Base-by-base conservation (phyloP, 805 yeast genomes). In the Starmerella etchellsii region DNA sequence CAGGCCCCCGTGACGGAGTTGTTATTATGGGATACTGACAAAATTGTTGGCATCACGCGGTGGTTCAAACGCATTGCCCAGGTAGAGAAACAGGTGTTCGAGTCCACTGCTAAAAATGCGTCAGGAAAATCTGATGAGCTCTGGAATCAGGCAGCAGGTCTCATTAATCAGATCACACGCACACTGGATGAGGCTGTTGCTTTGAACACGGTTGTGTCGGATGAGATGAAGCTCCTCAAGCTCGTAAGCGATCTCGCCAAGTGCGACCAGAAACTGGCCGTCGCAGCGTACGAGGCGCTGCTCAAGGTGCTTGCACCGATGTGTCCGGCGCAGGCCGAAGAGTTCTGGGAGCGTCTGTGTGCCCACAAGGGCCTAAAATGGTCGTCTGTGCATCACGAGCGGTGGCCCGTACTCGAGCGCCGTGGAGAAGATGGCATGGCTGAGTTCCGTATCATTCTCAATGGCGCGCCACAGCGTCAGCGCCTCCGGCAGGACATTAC, bases 1-100 rank as follows among this genome's bases (percentile, higher is more conserved):
- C 94, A 80, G 54, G 95, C 96, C 0, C 95, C 97, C 3, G 71
- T 88, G 5, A 63, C 70, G 1, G 95, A 85, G 51, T 73, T 76
- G 5, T 66, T 91, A 43, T 76, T 77, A 50, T 91, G 98, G 98
- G 93, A 88, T 53, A 94, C 83, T 52, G 64, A 69, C 3, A 85
- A 81, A 55, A 87, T 91, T 47, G 74, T 72, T 22, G 98, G 98
- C 3, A 69, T 81, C 28, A 81, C 83, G 55, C 70, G 97, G 47
- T 91, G 96, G 96, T 58, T 91, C 33, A 66, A 67, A 30, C 74
- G 75, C 47, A 73, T 83, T 21, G 16, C 3, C 38, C 76, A 3
- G 51, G 37, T 30, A 41, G 38, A 21, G 34, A 46, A 26, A 42
- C n/a, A 3, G 13, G 16, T 34, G 30, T 14, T 13, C 16, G 15